Evolutionary conservation across 345 rosid species (phyloP).

Genomic region (Hevea brasiliensis): DNA sequence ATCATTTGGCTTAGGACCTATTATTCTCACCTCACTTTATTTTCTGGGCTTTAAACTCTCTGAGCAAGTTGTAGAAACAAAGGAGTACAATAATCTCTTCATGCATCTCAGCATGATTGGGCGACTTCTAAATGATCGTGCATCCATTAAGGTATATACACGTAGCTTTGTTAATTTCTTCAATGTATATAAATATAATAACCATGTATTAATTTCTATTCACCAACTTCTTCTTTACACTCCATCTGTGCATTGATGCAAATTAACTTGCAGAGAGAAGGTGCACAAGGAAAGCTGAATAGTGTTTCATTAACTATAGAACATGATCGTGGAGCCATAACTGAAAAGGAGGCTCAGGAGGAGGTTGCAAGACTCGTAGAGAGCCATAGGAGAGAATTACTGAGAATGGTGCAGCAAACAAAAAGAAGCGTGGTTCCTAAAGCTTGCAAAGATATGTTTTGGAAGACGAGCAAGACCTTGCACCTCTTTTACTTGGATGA

Average conservation of each 20-base stretch:
- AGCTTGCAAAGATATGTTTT: slow-evolving; percentile 8
- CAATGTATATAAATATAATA: no score
- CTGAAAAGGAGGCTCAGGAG: slow-evolving; percentile 5
- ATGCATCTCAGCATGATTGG: slow-evolving; percentile 11
- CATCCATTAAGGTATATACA: not conserved
- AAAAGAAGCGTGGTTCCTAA: slow-evolving; percentile 2
- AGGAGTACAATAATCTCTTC: slow-evolving; percentile 12
- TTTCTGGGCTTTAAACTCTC: slow-evolving; percentile 4
- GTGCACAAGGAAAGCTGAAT: slow-evolving; percentile 13
- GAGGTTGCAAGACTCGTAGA: slow-evolving; percentile 1
- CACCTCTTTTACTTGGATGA: slow-evolving; percentile 3
- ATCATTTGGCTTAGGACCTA: slow-evolving; percentile 10
- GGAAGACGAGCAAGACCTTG: slow-evolving; percentile 7
- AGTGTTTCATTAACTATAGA: not conserved
- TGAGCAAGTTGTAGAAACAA: slow-evolving; percentile 4
- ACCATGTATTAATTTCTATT: no score
- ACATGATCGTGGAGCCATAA: not conserved
- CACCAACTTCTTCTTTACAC: no score
- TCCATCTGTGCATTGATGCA: no score
- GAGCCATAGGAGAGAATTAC: slow-evolving; percentile 14
- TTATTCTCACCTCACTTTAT: slow-evolving; percentile 7
- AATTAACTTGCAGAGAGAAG: slow-evolving; percentile 6
- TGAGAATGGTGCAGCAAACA: not conserved
- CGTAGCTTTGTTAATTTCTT: no score
- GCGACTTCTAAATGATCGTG: slow-evolving; percentile 16